Conservation (phyloP, 306 rosid species). For the Prunus mira region DNA sequence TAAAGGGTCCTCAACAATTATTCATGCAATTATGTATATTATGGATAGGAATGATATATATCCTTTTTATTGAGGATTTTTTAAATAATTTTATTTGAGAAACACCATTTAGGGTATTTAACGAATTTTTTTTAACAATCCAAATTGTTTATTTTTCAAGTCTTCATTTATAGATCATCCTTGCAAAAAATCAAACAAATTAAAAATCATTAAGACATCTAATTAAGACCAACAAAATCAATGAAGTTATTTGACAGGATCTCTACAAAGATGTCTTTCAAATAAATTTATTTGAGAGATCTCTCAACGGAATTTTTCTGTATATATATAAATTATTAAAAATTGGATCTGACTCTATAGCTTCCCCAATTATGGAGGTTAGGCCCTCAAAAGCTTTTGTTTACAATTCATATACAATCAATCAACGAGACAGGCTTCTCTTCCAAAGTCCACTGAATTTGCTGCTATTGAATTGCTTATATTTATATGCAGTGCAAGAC, state of each 20-base stretch:
- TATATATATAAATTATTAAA: not conserved
- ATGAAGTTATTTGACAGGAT: too few relatives aligned
- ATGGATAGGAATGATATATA: not conserved
- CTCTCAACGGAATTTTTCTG: rapidly evolving
- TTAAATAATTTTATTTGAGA: too few relatives aligned
- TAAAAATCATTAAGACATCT: too few relatives aligned
- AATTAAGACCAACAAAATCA: too few relatives aligned
- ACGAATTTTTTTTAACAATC: too few relatives aligned
- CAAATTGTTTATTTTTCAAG: too few relatives aligned
- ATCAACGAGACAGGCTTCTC: not conserved
- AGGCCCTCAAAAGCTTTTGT: constrained; percentile 1
- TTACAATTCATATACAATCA: not conserved
- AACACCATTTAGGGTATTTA: rapidly evolving
- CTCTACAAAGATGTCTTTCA: too few relatives aligned
- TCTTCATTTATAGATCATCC: too few relatives aligned
- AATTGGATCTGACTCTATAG: not conserved
- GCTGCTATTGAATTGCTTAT: not conserved
- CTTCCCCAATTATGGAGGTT: constrained; percentile 15
- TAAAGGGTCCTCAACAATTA: constrained; percentile 6
- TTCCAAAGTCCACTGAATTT: constrained; percentile 1
- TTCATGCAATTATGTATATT: not conserved
- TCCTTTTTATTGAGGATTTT: too few relatives aligned
- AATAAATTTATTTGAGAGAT: too few relatives aligned
- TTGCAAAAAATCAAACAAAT: too few relatives aligned
- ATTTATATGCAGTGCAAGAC: not conserved